Evolutionary conservation across 257 asterid genomes (phyloP).

Genomic region (Solanum lycopersicoides): DNA sequence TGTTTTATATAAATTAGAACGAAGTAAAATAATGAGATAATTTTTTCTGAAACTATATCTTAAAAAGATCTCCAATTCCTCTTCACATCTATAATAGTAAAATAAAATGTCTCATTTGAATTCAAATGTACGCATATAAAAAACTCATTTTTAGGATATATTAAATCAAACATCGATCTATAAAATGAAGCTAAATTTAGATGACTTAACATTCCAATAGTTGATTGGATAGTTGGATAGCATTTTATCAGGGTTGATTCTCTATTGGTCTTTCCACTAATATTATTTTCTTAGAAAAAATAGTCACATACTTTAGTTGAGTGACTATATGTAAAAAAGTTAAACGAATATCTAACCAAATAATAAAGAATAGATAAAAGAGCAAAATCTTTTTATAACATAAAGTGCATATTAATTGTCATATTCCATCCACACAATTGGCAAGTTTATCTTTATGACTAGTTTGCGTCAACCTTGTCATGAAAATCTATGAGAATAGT

Average conservation of each 20-base stretch:
- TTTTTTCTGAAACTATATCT: not conserved
- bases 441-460: not conserved
- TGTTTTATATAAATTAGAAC: not conserved
- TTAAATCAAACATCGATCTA: not conserved
- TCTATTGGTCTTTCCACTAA: not conserved
- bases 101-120: not conserved
- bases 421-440: not conserved
- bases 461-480: conserved; percentile 3
- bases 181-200: not conserved
- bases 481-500: not conserved
- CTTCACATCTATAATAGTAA: not conserved
- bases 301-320: too few species aligned
- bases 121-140: not conserved
- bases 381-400: not conserved
- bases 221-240: not conserved
- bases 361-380: not conserved
- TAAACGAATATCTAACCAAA: not conserved
- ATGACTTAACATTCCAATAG: not conserved
- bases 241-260: not conserved
- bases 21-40: not conserved
- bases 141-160: not conserved
- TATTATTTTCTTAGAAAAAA: too few species aligned
- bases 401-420: not conserved
- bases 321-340: not conserved
- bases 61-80: not conserved